phyloP scores from a whole-genome alignment of 768 basidiomycete species.

The Cystobasidium ongulense region DNA sequence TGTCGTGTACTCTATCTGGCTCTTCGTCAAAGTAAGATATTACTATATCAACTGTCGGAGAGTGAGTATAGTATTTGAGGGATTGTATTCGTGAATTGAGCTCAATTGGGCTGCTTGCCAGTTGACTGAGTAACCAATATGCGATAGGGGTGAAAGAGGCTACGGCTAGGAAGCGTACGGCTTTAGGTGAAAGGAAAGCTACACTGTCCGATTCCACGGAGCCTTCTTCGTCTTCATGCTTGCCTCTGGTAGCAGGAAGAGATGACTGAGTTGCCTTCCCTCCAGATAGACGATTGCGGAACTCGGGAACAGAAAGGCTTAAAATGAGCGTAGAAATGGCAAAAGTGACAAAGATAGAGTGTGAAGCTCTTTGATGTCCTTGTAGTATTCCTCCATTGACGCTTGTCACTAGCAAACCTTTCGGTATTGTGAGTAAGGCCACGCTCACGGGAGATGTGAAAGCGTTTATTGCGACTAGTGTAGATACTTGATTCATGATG shows the following conservation, averaged over 20 bases:
- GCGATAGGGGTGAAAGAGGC: not conserved
- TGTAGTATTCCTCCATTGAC: not conserved
- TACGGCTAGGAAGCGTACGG: not conserved
- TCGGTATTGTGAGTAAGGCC: not conserved
- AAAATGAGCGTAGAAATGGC: not conserved
- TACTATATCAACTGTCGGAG: constrained; percentile 16
- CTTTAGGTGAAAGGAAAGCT: not conserved
- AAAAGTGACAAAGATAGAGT: not conserved
- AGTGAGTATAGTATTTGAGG: not conserved
- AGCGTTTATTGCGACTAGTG: not conserved
- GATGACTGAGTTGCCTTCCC: not conserved
- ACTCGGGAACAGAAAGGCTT: not conserved
- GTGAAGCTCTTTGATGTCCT: not conserved
- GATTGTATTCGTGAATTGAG: not conserved
- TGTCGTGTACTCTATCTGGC: not conserved
- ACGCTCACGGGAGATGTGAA: not conserved
- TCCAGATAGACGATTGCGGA: not conserved
- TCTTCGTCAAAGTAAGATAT: constrained; percentile 24
- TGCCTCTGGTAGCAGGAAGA: not conserved
- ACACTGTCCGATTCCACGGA: not conserved
- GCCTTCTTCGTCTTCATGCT: not conserved
- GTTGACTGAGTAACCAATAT: not conserved
- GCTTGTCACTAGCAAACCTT: not conserved
- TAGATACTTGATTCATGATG: not conserved
- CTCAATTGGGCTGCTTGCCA: not conserved